A percentile compares a stretch with the other conserved stretches of the same genome.
Evolutionary conservation across 2,329 filamentous ascomycete species (phyloP).

Genomic region (Alternaria brassicae): DNA sequence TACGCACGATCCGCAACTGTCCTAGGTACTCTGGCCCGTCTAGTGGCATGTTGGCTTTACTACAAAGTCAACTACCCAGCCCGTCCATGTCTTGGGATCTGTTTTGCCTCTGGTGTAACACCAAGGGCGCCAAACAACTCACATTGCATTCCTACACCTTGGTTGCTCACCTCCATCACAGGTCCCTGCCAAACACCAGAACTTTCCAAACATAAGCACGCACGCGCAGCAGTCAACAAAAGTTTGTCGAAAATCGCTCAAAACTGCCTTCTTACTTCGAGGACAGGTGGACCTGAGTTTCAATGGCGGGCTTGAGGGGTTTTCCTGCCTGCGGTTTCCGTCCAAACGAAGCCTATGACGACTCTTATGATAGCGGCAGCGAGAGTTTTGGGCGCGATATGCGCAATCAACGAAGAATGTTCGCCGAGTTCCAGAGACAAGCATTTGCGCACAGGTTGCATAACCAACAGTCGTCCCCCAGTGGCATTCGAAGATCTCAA

Average conservation of each 20-base stretch:
- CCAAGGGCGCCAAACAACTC: background rate
- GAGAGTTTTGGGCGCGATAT: background rate
- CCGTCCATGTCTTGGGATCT: background rate
- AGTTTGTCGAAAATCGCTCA: background rate
- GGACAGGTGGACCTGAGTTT: background rate
- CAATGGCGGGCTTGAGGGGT: background rate
- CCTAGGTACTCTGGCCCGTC: background rate
- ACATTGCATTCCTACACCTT: background rate
- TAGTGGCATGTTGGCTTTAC: conserved; percentile 1
- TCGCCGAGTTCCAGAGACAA: conserved; percentile 3
- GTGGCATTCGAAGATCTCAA: background rate
- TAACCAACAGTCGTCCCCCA: background rate
- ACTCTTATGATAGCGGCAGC: background rate
- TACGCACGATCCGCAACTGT: background rate
- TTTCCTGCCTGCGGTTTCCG: background rate
- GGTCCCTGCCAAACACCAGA: background rate
- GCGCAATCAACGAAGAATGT: background rate
- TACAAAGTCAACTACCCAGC: conserved; percentile 3
- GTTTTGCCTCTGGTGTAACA: conserved; percentile 1
- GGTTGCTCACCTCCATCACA: background rate
- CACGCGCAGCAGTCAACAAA: background rate
- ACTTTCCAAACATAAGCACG: background rate
- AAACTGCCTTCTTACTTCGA: background rate
- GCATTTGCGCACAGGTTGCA: background rate
- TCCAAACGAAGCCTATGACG: background rate